Evolutionary conservation across 2,329 filamentous ascomycete genomes (phyloP), one percentile per base, ranked within the genome.

Genomic region (Fusarium oligoseptatum): DNA sequence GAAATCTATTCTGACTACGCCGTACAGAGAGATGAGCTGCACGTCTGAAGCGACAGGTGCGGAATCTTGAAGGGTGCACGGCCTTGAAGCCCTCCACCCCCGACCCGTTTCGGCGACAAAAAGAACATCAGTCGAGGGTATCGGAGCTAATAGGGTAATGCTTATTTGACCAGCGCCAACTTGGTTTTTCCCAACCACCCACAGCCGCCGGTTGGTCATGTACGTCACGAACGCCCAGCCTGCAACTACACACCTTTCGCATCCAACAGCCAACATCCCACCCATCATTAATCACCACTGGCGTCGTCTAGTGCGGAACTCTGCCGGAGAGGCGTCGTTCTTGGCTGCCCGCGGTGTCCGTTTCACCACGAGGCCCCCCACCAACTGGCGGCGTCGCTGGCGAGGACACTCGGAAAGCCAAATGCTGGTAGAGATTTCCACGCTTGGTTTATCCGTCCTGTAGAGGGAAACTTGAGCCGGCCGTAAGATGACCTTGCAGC

Each of bases 331-430:
- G 69, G 70, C 73, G 71, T 74, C 64, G 62, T 62, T 50, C 63
- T 69, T 71, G 67, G 60, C 64, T 70, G 68, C 62, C 69, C 56
- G 61, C 56, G 65, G 63, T 74, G 69, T 78, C 73, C 67, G 71
- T 77, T 74, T 77, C 67, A 77, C 76, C 71, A 77, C 68, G 69
- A 73, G 70, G 74, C 65, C 67, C 74, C 76, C 76, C 72, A 76
- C 76, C 58, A 74, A 57, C 63, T 76, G 67, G 64, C 74, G 66
- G 68, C 70, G 57, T 60, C 63, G 68, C 67, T 68, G 69, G 62
- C 56, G 66, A 68, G 62, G 36, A 57, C 60, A 63, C 56, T 76
- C 36, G 64, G 74, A 72, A 74, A 50, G 72, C 71, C 64, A 73
- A 74, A 77, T 66, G 60, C 69, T 68, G 72, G 57, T 64, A 45